These are phyloP conservation scores for Blastobotrys ciferrii DNA, from an alignment of 1,139 yeast species.

Conservation along the genomic window DNA sequence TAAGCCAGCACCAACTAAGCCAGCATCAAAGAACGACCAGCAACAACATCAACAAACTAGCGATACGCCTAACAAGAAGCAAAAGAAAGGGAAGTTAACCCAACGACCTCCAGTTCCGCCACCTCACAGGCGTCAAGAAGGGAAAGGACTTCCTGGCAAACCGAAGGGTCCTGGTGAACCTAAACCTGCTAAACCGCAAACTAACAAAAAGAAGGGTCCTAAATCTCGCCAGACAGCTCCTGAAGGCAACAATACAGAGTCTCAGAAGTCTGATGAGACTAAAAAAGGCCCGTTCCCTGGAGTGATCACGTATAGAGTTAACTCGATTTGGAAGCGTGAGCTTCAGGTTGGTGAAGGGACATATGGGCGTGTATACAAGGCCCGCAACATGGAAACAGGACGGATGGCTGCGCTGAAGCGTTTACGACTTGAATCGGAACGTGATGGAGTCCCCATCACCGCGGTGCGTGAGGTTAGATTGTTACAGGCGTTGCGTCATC, in stretches of 20 bases:
- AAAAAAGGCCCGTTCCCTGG: no score
- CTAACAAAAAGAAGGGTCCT: neutral
- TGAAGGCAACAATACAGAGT: no score
- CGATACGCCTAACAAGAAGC: no score
- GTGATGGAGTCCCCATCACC: slow-evolving; percentile 95
- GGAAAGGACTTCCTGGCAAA: neutral
- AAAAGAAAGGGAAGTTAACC: no score
- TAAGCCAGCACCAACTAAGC: no score
- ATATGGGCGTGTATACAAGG: slow-evolving; percentile 78
- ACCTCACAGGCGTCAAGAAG: no score
- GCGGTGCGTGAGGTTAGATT: slow-evolving; percentile 89
- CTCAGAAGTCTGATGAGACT: no score
- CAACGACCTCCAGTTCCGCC: no score
- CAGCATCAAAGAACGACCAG: no score
- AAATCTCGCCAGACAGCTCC: no score
- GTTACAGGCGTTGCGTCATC: slow-evolving; percentile 82
- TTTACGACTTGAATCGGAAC: slow-evolving; percentile 77
- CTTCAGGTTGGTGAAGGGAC: slow-evolving; percentile 80
- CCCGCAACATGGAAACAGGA: slow-evolving; percentile 63
- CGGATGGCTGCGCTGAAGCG: slow-evolving; percentile 80
- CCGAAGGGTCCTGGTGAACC: neutral
- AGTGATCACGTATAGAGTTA: slow-evolving; percentile 3
- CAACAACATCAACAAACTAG: no score
- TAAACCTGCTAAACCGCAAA: neutral
- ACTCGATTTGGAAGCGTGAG: slow-evolving; percentile 42